phyloP scores from a whole-genome alignment of 1,284 basidiomycete genomes.

The Moesziomyces antarcticus region DNA sequence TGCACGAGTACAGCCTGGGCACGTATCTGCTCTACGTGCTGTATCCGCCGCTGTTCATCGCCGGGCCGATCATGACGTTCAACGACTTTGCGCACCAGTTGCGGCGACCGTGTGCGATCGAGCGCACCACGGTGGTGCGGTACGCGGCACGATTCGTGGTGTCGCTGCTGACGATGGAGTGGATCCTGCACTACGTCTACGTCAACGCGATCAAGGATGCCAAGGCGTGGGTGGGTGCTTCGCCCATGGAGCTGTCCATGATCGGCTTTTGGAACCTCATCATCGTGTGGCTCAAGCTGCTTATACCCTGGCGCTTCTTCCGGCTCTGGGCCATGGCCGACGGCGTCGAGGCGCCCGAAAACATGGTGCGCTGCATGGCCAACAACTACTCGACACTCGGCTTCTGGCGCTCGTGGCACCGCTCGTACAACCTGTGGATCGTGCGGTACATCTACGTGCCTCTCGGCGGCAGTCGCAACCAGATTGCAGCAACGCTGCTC shows the following conservation, averaged over 20 bases:
- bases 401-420: constrained; percentile 97
- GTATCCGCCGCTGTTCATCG: constrained; percentile 94
- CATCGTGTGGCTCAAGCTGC: constrained; percentile 97
- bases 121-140: constrained; percentile 58
- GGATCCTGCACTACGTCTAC: constrained; percentile 92
- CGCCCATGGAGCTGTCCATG: constrained; percentile 86
- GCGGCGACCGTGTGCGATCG: constrained; percentile 22
- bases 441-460: constrained; percentile 89
- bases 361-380: constrained; percentile 98
- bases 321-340: constrained; percentile 91
- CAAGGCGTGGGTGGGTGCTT: constrained; percentile 76
- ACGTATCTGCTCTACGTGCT: constrained; percentile 81
- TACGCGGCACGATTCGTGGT: constrained; percentile 81
- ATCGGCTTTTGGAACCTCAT: constrained; percentile 98
- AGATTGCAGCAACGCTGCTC: constrained; percentile 77
- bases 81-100: constrained; percentile 95
- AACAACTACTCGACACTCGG: constrained; percentile 95
- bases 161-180: constrained; percentile 86
- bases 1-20: constrained; percentile 72
- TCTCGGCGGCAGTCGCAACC: constrained; percentile 79
- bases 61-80: constrained; percentile 95
- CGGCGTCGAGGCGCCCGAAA: constrained; percentile 93
- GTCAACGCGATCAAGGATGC: constrained; percentile 95
- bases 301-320: constrained; percentile 97
- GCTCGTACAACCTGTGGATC: constrained; percentile 96